A percentile compares a stretch with the other conserved stretches of the same genome.
These are phyloP conservation scores for Venturia effusa DNA, from an alignment of 2,329 filamentous ascomycete genomes.

Conservation along the genomic window DNA sequence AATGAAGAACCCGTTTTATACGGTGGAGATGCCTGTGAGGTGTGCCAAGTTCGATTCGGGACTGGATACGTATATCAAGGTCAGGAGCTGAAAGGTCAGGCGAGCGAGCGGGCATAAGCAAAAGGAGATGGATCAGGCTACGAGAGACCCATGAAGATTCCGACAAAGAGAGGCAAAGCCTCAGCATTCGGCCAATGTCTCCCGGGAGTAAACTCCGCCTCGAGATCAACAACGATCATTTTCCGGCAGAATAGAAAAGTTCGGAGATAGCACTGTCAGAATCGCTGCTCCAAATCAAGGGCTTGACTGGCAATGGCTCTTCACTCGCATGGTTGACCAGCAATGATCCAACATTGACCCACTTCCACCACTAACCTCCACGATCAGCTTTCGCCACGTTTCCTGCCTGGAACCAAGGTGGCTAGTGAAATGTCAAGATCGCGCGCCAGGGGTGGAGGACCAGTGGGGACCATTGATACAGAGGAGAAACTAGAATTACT, in stretches of 20 bases:
- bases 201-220: not conserved
- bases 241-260: not conserved
- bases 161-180: too few species aligned
- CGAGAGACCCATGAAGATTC: not conserved
- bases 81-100: not conserved
- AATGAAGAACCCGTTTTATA: constrained; percentile 99
- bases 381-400: too few species aligned
- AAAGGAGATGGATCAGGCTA: not conserved
- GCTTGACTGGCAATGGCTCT: too few species aligned
- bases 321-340: too few species aligned
- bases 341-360: not conserved
- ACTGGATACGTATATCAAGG: constrained; percentile 52
- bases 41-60: constrained; percentile 93
- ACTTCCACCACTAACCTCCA: not conserved
- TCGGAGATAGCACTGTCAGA: too few species aligned
- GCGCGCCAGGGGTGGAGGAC: too few species aligned
- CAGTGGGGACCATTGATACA: not conserved
- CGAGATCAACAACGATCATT: not conserved
- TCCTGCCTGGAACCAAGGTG: too few species aligned
- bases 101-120: not conserved
- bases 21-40: constrained; percentile 91
- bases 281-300: too few species aligned
- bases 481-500: too few species aligned
- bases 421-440: too few species aligned
- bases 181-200: not conserved